These are phyloP conservation scores for Leishmania mexicana DNA, from an alignment of 208 protist genomes.

Conservation along the genomic window DNA sequence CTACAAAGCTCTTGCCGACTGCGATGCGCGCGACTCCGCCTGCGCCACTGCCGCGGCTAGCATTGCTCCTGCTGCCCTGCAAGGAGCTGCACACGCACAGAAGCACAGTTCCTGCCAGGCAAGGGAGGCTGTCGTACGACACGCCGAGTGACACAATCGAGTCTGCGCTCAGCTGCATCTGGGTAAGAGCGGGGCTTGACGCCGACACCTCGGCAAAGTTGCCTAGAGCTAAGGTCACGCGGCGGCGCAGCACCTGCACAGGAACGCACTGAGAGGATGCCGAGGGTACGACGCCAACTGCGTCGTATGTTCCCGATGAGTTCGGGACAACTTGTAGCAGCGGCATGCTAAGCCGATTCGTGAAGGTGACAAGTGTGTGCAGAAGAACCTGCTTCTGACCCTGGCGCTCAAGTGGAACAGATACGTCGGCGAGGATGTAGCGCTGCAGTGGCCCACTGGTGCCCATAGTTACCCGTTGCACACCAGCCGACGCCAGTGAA, in stretches of 20 bases:
- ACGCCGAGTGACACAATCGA: slow-evolving; percentile 44
- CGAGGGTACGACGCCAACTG: slow-evolving; percentile 3
- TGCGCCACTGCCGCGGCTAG: neutral
- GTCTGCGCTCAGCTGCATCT: neutral
- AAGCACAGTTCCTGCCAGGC: slow-evolving; percentile 45
- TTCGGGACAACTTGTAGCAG: slow-evolving; percentile 34
- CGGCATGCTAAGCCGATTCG: slow-evolving; percentile 46
- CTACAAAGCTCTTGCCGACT: slow-evolving; percentile 34
- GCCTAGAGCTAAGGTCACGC: slow-evolving; percentile 14
- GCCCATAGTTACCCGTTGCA: slow-evolving; percentile 20
- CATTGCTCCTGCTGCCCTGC: neutral
- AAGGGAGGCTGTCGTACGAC: slow-evolving; percentile 62
- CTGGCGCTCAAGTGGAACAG: slow-evolving; percentile 17
- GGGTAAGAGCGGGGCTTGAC: neutral
- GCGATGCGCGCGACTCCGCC: slow-evolving; percentile 22
- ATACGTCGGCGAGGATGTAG: slow-evolving; percentile 61
- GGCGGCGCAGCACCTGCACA: slow-evolving; percentile 19
- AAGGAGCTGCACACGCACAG: slow-evolving; percentile 44
- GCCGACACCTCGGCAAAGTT: neutral
- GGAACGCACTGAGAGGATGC: slow-evolving; percentile 14
- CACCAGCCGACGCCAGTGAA: slow-evolving; percentile 17
- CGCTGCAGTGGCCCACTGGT: slow-evolving; percentile 18
- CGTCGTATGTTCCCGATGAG: slow-evolving; percentile 14
- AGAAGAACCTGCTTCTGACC: slow-evolving; percentile 52
- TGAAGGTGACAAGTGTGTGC: slow-evolving; percentile 51